These are phyloP conservation scores for Friedmanniomyces endolithicus DNA, from an alignment of 495 filamentous ascomycete genomes.

Conservation along the genomic window DNA sequence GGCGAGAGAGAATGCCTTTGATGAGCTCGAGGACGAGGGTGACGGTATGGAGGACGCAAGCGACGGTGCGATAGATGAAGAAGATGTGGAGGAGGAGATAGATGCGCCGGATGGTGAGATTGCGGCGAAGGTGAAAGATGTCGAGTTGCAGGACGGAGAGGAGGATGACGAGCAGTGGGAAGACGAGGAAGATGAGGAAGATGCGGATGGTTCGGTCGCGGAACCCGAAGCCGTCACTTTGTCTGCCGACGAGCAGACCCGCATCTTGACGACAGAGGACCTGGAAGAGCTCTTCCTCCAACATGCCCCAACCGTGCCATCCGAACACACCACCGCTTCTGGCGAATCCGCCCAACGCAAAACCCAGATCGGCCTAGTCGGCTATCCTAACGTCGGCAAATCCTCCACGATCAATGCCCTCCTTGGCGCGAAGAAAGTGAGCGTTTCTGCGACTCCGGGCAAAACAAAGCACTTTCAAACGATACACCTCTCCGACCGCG, in stretches of 20 bases:
- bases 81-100: constrained; percentile 24
- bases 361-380: constrained; percentile 83
- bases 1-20: constrained; percentile 30
- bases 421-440: constrained; percentile 95
- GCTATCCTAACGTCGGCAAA: constrained; percentile 98
- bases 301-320: constrained; percentile 31
- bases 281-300: constrained; percentile 75
- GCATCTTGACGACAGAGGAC: constrained; percentile 84
- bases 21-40: constrained; percentile 31
- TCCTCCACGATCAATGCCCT: constrained; percentile 98
- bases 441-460: constrained; percentile 90
- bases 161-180: constrained; percentile 34
- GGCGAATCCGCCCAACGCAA: constrained; percentile 40
- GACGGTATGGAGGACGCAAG: constrained; percentile 29
- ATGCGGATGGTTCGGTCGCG: constrained; percentile 11
- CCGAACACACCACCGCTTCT: not conserved
- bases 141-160: constrained; percentile 25
- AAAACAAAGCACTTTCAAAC: constrained; percentile 99
- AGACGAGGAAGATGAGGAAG: constrained; percentile 28
- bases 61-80: constrained; percentile 14
- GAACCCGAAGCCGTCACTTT: constrained; percentile 25
- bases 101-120: constrained; percentile 14
- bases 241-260: constrained; percentile 41
- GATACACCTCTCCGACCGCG: constrained; percentile 76
- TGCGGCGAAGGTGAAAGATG: constrained; percentile 12